Evolutionary conservation across 139 green algal genomes (phyloP), one percentile per base, ranked within the genome.

Genomic region (Microglena sp.): DNA sequence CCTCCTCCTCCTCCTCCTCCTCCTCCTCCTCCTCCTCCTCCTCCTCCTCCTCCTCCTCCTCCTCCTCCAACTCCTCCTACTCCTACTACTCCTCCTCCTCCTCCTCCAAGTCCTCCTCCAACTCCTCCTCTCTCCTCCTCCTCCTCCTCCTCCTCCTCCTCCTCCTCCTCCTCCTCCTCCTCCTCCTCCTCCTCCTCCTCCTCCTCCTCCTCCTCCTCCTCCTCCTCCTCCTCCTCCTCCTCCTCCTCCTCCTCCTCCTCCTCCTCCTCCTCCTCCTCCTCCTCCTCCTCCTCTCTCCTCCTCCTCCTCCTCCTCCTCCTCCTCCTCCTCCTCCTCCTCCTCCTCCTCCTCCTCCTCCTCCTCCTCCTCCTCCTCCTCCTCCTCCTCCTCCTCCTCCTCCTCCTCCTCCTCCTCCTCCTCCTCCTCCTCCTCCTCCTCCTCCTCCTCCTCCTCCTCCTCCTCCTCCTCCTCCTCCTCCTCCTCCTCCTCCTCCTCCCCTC

Each of bases 161-260:
- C 28, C 61, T 73, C n/a, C 61, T 60, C 55, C 29, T 56, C 28
- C 21, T 33, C 21, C 0, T 50, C 8, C 27, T 50, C 66, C 26
- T 40, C 58, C 32, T 62, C 26, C 33, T 58, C 32, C 33, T 26
- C 46, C 1, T 69, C 7, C 26, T 22, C 0, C n/a, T 64, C 43
- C 26, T 71, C 31, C 1, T 61, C 22, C 61, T 75, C 8, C 69
- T 54, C 5, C 21, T 33, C 21, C n/a, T 60, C 34, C 30, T 18
- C 55, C 35, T 43, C 45, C 33, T 65, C 6, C 58, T 57, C 36
- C 22, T 57, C 6, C 22, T 65, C 36, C 24, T 67, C 29, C 46
- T 60, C 33, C 69, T 67, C 64, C 2, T n/a, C 61, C 22, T 58
- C 56, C 29, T 76, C 64, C 30, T 43, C 8, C 18, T 65, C 46